Evolutionary conservation across 495 filamentous ascomycete species (phyloP), one percentile per base, ranked within the genome.

Genomic region (Hyphodiscus hymeniophilus): DNA sequence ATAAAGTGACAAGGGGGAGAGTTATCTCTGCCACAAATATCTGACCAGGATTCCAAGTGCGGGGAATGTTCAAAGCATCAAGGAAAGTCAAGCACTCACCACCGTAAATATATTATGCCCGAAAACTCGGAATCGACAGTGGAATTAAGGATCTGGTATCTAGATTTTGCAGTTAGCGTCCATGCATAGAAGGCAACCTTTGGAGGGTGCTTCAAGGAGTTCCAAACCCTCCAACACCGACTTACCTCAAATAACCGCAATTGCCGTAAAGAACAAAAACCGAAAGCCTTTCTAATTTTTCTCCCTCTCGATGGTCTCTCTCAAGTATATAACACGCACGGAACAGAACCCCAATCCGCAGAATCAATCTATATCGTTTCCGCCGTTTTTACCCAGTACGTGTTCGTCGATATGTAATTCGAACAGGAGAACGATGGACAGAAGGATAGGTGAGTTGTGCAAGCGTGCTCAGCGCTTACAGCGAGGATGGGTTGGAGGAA

Each of bases 311-410:
- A 26, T 38, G 45, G 23, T 36, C 21, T 40, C 32, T 23, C 13
- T 38, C 13, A 38, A 38, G 13, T 18, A 13, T 42, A 26, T 42
- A 26, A 38, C 13, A 18, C 17, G 28, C n/a, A 24, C 31, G 23
- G 42, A 23, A 48, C 38, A 44, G 33, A 22, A 32, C 20, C 20
- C 46, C 44, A 34, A 32, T 39, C 34, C 51, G 21, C 45, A 55
- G 20, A 43, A 30, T 42, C 43, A 24, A 42, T 55, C 52, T 56
- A 56, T 36, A 31, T 33, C 47, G 10, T 50, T 38, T n/a, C n/a
- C 34, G 33, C 50, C 43, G 7, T n/a, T 26, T 52, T 42, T 42
- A 35, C 40, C 42, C 23, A 24, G 44, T 28, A 31, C 15, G 46
- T 32, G 42, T 30, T 28, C 26, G 26, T 28, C 26, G 26, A 5